Percentiles rank a stretch among this genome's conserved stretches.
These are phyloP conservation scores for Fusarium lateritium DNA, from an alignment of 2,329 filamentous ascomycete genomes.

Conservation along the genomic window DNA sequence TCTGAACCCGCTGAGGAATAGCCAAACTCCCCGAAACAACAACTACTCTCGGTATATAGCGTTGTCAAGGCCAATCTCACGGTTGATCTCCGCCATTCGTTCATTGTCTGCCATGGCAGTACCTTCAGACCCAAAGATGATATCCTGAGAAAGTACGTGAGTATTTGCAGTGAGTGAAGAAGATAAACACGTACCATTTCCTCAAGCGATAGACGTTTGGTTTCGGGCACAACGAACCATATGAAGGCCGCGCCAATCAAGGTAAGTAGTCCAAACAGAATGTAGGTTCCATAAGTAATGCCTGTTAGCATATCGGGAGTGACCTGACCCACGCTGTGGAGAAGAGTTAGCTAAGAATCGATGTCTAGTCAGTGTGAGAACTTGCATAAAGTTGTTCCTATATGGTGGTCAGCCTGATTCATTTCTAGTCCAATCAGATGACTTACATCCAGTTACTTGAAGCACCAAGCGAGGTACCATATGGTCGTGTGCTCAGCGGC, in stretches of 20 bases:
- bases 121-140: constrained; percentile 77
- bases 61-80: constrained; percentile 72
- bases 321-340: constrained; percentile 70
- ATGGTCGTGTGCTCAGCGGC: constrained; percentile 78
- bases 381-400: constrained; percentile 67
- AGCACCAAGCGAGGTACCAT: constrained; percentile 78
- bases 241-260: constrained; percentile 73
- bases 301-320: constrained; percentile 76
- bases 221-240: constrained; percentile 76
- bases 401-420: background rate
- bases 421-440: accelerated
- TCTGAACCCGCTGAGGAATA: background rate
- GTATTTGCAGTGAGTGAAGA: background rate
- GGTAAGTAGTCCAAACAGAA: constrained; percentile 77
- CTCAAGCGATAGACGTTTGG: constrained; percentile 74
- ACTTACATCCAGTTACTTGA: constrained; percentile 72
- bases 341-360: background rate
- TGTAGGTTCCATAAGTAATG: constrained; percentile 80
- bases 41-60: constrained; percentile 1
- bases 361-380: accelerated
- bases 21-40: background rate
- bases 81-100: constrained; percentile 81
- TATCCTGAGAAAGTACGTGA: constrained; percentile 61
- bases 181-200: constrained; percentile 66
- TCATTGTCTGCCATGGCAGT: constrained; percentile 76